Evolutionary conservation across 331 rosid species (phyloP).

Genomic region (Quercus tomentella): DNA sequence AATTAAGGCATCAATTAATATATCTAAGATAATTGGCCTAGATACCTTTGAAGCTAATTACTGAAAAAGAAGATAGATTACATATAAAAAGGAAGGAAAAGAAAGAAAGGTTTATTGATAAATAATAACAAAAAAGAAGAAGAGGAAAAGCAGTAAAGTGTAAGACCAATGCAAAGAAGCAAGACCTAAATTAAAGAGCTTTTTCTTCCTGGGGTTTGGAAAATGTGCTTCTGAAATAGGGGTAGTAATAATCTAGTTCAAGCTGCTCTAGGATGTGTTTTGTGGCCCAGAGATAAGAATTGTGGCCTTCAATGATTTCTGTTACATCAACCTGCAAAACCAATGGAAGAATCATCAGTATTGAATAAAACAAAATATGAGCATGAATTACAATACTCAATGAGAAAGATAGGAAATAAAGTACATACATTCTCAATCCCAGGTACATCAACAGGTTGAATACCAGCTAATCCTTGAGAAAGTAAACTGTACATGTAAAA

Average conservation of each 20-base stretch:
- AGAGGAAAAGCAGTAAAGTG: background rate
- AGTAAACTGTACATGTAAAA: constrained; percentile 45
- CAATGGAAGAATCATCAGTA: constrained; percentile 1
- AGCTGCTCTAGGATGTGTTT: constrained; percentile 35
- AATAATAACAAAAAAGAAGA: background rate
- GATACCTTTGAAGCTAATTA: background rate
- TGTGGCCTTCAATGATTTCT: constrained; percentile 43
- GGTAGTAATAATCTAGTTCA: constrained; percentile 35
- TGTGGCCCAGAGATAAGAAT: constrained; percentile 36
- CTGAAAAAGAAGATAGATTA: background rate
- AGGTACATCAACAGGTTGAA: constrained; percentile 58
- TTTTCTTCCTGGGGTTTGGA: constrained; percentile 21
- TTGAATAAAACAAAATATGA: constrained; percentile 3
- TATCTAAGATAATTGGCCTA: background rate
- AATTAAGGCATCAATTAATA: background rate
- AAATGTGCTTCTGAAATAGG: constrained; percentile 23
- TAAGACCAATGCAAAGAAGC: background rate
- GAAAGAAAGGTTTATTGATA: constrained; percentile 4
- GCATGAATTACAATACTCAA: background rate
- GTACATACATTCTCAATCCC: constrained; percentile 59
- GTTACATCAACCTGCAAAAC: constrained; percentile 46
- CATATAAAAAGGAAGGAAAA: constrained; percentile 13
- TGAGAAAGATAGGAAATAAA: background rate
- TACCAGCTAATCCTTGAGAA: constrained; percentile 63
- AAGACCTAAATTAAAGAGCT: constrained; percentile 5